Percentiles rank a stretch among this genome's conserved stretches.
Evolutionary conservation across 2,329 filamentous ascomycete genomes (phyloP).

Genomic region (Aspergillus pseudonomiae): DNA sequence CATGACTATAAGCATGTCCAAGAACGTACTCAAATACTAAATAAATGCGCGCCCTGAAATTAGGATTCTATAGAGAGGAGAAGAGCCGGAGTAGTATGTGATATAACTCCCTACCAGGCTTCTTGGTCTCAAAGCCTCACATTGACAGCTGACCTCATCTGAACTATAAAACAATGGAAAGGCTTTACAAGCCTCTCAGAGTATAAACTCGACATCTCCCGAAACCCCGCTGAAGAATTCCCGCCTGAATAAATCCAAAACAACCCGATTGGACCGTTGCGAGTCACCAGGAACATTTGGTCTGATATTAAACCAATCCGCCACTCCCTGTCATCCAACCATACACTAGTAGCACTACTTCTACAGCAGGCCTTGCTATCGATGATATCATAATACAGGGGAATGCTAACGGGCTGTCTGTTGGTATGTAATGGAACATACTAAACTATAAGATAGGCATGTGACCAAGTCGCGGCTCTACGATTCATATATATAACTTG

Average conservation of each 20-base stretch:
- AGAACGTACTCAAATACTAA: no score
- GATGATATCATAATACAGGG: background rate
- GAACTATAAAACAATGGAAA: no score
- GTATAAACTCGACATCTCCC: background rate
- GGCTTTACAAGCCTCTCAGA: background rate
- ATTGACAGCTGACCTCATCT: no score
- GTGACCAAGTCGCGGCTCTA: background rate
- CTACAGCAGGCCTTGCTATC: background rate
- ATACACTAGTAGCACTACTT: background rate
- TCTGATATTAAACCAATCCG: background rate
- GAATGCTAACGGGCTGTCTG: background rate
- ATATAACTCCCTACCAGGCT: no score
- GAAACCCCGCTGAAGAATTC: background rate
- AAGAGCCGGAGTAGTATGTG: no score
- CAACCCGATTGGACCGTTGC: background rate
- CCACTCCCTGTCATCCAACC: background rate
- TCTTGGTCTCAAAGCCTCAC: no score
- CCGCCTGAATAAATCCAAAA: background rate
- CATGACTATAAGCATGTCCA: no score
- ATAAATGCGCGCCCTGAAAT: no score
- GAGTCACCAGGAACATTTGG: background rate
- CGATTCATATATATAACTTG: no score
- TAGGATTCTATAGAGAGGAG: no score
- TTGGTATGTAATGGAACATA: background rate
- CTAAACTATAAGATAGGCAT: background rate